phyloP scores from a whole-genome alignment of 805 yeast genomes.

The Starmerella vaccinii region DNA sequence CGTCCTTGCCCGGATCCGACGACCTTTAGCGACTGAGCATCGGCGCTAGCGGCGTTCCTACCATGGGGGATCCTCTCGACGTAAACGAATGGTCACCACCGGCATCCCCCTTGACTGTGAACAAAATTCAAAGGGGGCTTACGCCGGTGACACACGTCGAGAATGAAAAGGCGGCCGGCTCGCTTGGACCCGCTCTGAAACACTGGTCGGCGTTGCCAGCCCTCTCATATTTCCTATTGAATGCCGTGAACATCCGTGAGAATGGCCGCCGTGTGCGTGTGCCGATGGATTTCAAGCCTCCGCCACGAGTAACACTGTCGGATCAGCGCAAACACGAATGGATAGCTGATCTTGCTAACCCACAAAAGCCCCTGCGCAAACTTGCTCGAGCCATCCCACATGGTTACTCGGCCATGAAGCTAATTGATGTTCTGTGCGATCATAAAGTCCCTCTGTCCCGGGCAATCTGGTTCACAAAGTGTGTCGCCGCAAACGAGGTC shows the following conservation, averaged over 20 bases:
- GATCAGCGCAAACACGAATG: constrained; percentile 78
- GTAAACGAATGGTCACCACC: constrained; percentile 19
- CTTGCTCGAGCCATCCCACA: constrained; percentile 79
- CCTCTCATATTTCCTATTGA: constrained; percentile 39
- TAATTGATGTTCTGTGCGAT: constrained; percentile 58
- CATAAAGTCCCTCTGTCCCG: constrained; percentile 65
- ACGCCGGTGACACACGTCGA: constrained; percentile 50
- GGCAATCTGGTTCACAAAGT: constrained; percentile 84
- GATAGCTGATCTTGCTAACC: constrained; percentile 69
- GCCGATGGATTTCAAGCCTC: constrained; percentile 58
- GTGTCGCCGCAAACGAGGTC: constrained; percentile 73
- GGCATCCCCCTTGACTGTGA: constrained; percentile 36
- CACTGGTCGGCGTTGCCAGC: constrained; percentile 40
- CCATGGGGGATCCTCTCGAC: constrained; percentile 11
- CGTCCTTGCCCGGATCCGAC: background rate
- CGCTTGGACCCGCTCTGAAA: constrained; percentile 34
- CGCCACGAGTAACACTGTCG: constrained; percentile 82
- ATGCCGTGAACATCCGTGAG: constrained; percentile 41
- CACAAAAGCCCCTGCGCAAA: constrained; percentile 51
- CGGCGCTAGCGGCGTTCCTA: background rate
- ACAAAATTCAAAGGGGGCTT: constrained; percentile 58
- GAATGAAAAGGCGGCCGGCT: constrained; percentile 51
- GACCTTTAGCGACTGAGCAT: background rate
- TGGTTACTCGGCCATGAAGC: constrained; percentile 63
- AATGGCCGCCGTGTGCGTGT: constrained; percentile 38